A percentile compares a stretch with the other conserved stretches of the same genome.
These are phyloP conservation scores for Sclerotinia borealis DNA, from an alignment of 2,329 filamentous ascomycete species.

Conservation along the genomic window DNA sequence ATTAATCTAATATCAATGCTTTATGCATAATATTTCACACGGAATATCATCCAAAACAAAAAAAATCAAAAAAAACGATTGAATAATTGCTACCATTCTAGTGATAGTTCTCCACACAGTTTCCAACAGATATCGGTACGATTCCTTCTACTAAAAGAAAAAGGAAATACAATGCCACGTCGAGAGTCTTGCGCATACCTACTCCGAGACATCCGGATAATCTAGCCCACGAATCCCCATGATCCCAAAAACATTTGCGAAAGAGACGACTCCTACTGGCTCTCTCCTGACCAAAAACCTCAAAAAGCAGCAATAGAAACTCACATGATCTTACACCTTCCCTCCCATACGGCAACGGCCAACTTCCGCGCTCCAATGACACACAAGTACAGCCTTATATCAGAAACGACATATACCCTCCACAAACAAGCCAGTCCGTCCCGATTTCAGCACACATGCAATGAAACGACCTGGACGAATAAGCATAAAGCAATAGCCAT, in stretches of 20 bases:
- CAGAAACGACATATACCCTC: slow-evolving; percentile 14
- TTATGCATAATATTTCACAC: neutral
- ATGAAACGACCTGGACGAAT: slow-evolving; percentile 9
- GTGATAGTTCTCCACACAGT: neutral
- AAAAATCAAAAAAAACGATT: neutral
- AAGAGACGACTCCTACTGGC: neutral
- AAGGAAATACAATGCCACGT: slow-evolving; percentile 10
- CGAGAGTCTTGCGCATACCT: neutral
- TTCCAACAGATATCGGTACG: neutral
- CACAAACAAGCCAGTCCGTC: slow-evolving; percentile 4
- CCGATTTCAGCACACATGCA: slow-evolving; percentile 1
- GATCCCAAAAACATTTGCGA: neutral
- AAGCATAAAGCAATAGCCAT: neutral
- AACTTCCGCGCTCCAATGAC: slow-evolving; percentile 17
- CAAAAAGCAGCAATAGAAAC: slow-evolving; percentile 13
- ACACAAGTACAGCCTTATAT: slow-evolving; percentile 14
- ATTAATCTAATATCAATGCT: slow-evolving; percentile 6
- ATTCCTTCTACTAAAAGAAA: neutral
- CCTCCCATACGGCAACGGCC: slow-evolving; percentile 8
- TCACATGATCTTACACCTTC: slow-evolving; percentile 11
- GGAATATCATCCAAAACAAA: neutral
- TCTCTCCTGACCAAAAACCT: neutral
- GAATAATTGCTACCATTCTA: neutral
- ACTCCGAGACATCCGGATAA: slow-evolving; percentile 13
- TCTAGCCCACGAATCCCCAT: neutral